Evolutionary conservation across 1,284 basidiomycete genomes (phyloP).

Genomic region (Pyrrhoderma lamaoense): DNA sequence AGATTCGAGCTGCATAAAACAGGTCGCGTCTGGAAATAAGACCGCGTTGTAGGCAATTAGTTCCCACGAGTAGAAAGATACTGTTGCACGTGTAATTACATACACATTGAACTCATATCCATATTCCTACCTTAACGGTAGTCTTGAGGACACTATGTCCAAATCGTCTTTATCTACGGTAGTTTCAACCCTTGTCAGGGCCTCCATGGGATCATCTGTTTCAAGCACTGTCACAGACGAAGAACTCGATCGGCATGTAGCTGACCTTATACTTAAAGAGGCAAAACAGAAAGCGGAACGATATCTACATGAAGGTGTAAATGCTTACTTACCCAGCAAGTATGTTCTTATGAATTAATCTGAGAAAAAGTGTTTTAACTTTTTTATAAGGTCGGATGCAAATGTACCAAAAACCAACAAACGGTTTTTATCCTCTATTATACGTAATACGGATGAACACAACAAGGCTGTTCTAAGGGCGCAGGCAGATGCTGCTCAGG

Average conservation of each 20-base stretch:
- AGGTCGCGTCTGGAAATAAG: not conserved
- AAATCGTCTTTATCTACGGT: slow-evolving; percentile 66
- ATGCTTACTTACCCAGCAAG: slow-evolving; percentile 52
- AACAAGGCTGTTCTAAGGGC: slow-evolving; percentile 76
- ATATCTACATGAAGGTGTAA: slow-evolving; percentile 59
- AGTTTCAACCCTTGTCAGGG: slow-evolving; percentile 78
- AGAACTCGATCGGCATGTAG: slow-evolving; percentile 84
- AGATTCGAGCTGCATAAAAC: not conserved
- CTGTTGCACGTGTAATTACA: too few relatives aligned
- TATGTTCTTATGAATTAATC: slow-evolving; percentile 3
- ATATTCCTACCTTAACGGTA: too few relatives aligned
- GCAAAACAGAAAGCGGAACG: slow-evolving; percentile 81
- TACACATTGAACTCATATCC: too few relatives aligned
- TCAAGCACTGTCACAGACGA: slow-evolving; percentile 62
- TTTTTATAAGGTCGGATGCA: slow-evolving; percentile 34
- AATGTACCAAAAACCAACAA: slow-evolving; percentile 84
- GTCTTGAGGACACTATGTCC: slow-evolving; percentile 29
- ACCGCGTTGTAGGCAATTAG: slow-evolving; percentile 3
- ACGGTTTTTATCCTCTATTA: slow-evolving; percentile 82
- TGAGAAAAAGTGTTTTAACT: not conserved
- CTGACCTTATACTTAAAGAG: slow-evolving; percentile 81
- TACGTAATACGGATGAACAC: slow-evolving; percentile 87
- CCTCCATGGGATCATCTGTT: slow-evolving; percentile 69
- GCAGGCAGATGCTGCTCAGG: slow-evolving; percentile 69
- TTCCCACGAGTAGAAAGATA: slow-evolving; percentile 4